phyloP scores from a whole-genome alignment of 805 yeast genomes.

The Metschnikowia lachancei region DNA sequence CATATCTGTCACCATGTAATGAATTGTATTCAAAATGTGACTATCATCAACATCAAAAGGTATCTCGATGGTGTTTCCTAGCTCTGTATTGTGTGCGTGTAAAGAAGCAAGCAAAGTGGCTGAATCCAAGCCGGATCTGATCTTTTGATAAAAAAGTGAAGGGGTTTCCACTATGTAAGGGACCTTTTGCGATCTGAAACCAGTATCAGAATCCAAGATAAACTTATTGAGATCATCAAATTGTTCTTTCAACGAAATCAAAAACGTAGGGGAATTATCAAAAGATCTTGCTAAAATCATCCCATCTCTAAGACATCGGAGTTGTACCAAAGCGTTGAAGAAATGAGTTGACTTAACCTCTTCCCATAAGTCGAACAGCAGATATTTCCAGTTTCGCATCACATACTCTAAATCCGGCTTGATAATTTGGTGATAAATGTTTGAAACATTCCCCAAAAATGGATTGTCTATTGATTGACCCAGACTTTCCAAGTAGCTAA shows the following conservation, averaged over 20 bases:
- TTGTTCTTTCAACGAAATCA: constrained; percentile 25
- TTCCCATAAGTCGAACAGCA: constrained; percentile 92
- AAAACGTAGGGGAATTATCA: constrained; percentile 29
- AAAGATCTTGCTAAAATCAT: constrained; percentile 32
- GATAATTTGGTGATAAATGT: constrained; percentile 51
- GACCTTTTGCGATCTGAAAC: constrained; percentile 32
- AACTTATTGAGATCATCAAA: constrained; percentile 30
- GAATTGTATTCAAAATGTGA: constrained; percentile 59
- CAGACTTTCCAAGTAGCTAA: constrained; percentile 39
- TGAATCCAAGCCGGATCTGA: constrained; percentile 73
- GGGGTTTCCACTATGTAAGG: constrained; percentile 76
- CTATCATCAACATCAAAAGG: constrained; percentile 65
- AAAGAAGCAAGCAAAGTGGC: constrained; percentile 62
- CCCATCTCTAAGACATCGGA: constrained; percentile 65
- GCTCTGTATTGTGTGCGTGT: constrained; percentile 45
- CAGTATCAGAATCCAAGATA: constrained; percentile 37
- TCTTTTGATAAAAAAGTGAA: constrained; percentile 30
- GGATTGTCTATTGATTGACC: constrained; percentile 23
- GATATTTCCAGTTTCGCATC: constrained; percentile 54
- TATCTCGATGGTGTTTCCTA: constrained; percentile 31
- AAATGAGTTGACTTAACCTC: constrained; percentile 74
- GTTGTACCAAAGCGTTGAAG: constrained; percentile 74
- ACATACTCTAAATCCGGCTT: constrained; percentile 71
- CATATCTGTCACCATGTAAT: constrained; percentile 65
- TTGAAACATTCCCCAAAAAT: constrained; percentile 30